phyloP scores from a whole-genome alignment of 2,329 filamentous ascomycete species.

The Cryphonectria radicalis region DNA sequence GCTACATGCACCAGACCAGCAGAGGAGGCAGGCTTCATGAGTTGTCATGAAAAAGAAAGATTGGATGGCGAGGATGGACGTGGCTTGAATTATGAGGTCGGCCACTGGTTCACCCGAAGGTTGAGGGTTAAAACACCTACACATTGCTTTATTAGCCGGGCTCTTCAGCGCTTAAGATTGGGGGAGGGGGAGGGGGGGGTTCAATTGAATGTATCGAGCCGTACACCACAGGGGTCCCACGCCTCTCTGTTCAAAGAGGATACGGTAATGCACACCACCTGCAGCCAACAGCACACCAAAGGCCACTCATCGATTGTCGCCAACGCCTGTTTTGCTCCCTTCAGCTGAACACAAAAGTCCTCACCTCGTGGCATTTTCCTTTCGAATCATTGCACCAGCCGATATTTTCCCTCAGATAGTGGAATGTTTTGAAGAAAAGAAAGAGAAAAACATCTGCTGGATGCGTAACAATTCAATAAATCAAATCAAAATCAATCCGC shows the following conservation, averaged over 20 bases:
- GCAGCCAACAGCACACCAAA: not conserved
- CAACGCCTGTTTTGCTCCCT: not conserved
- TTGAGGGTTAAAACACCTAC: not conserved
- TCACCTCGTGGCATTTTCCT: not conserved
- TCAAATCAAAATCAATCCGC: not conserved
- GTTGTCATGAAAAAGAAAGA: not conserved
- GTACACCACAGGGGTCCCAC: not conserved
- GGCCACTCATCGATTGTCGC: not conserved
- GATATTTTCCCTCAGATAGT: not conserved
- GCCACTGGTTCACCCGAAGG: not conserved
- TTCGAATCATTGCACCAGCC: not conserved
- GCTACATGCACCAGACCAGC: not conserved
- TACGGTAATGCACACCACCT: too few relatives aligned
- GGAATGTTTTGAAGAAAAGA: too few relatives aligned
- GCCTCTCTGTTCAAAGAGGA: too few relatives aligned
- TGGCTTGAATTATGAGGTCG: not conserved
- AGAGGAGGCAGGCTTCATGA: not conserved
- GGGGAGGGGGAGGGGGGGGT: too few relatives aligned
- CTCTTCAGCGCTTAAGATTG: not conserved
- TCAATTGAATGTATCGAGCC: too few relatives aligned
- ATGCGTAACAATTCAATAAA: too few relatives aligned
- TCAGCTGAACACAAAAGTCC: not conserved
- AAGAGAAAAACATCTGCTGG: too few relatives aligned
- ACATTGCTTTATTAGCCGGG: not conserved
- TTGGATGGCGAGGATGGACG: not conserved